Evolutionary conservation across 2,329 filamentous ascomycete genomes (phyloP), one percentile per base, ranked within the genome.

Genomic region (Hypoxylon sp.): DNA sequence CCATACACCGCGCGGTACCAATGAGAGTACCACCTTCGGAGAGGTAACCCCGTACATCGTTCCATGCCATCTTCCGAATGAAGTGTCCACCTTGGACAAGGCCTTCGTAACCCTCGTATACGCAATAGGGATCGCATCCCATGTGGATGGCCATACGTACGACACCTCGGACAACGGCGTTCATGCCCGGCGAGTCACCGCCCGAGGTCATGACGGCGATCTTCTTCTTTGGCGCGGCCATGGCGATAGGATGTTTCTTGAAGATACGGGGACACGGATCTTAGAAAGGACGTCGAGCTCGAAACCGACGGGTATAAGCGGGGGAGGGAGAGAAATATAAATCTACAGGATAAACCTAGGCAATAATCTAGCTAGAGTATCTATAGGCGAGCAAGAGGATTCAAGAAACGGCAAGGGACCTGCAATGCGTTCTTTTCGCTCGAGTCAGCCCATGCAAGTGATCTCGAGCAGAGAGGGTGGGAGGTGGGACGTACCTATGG

Each of bases 31-130:
- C 95, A 67, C 95, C 95, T 76, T 97, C 93, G 30, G 92, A 94
- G 56, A 97, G 86, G 85, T 91, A 99, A 73, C 95, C 94, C 72
- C 95, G 90, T 59, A 99, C 95, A 75, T 97, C 93, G 68, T 96
- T 87, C 94, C 94, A 98, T 52, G 87, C 81, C 87, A 97, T 92
- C 80, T 92, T 87, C 72, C 87, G 88, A 80, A 99, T 98, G 80
- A 94, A 88, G 75, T 93, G 85, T 48, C 93, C 93, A 71, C 94
- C 95, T 70, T 91, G 87, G 26, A 99, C 94, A 56, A 99, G 85
- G 43, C 95, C 95, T 75, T 98, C 93, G 80, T 99, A 99, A 64
- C 95, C 95, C 79, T 98, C 95, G 79, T 94, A 95, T 76, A 95
- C 83, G 71, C 89, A 92, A 73, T 87, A 95, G 64, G 91, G 85